A percentile compares a stretch with the other conserved stretches of the same genome.
Evolutionary conservation across 352 stramenopile species (phyloP).

Genomic region (Globisporangium sylvaticum): DNA sequence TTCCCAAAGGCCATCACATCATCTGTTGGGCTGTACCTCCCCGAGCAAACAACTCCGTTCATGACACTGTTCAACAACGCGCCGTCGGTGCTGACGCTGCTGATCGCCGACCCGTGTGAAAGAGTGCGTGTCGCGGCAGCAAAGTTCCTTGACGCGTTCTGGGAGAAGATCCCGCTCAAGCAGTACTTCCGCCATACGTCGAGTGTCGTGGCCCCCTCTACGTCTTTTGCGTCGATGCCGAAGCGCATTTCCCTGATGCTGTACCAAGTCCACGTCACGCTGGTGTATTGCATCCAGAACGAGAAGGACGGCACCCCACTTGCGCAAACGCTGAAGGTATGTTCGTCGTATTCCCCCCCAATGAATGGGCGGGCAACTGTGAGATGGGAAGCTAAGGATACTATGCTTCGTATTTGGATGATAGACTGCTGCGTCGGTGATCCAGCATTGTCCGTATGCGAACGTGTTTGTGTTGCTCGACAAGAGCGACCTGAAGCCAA

Average conservation of each 20-base stretch:
- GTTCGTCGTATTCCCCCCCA: background rate
- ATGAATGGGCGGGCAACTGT: background rate
- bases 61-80: constrained; percentile 79
- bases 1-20: constrained; percentile 72
- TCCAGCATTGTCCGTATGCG: constrained; percentile 76
- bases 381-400: background rate
- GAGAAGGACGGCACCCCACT: constrained; percentile 60
- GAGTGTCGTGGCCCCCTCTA: constrained; percentile 43
- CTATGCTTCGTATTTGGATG: too few species aligned
- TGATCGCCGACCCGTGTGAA: constrained; percentile 76
- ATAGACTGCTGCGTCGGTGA: constrained; percentile 60
- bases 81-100: constrained; percentile 73
- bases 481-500: constrained; percentile 47
- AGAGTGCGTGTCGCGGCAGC: constrained; percentile 61
- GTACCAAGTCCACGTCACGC: constrained; percentile 76
- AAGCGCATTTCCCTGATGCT: constrained; percentile 82
- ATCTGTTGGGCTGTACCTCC: constrained; percentile 78
- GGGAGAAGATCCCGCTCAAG: constrained; percentile 79
- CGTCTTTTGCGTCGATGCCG: constrained; percentile 81
- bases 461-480: constrained; percentile 50
- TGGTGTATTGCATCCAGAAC: constrained; percentile 81
- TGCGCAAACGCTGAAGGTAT: constrained; percentile 70
- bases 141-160: constrained; percentile 82
- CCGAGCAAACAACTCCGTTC: constrained; percentile 72
- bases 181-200: constrained; percentile 69